Conservation (phyloP, 257 asterid species). For the Cinchona pubescens region DNA sequence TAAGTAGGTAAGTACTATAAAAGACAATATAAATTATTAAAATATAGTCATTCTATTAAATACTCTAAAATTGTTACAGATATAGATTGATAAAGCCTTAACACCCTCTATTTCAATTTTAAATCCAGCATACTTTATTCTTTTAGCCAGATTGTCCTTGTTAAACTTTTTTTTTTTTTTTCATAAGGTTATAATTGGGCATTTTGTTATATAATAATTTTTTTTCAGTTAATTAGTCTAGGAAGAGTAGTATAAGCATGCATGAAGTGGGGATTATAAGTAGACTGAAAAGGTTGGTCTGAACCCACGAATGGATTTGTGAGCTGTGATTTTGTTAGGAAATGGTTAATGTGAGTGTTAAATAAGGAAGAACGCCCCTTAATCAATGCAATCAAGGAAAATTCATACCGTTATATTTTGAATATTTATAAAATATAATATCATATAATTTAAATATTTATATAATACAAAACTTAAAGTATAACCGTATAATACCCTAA, state of each 20-base stretch:
- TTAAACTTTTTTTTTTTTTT: too few relatives aligned
- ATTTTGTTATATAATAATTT: neutral
- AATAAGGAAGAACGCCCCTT: neutral
- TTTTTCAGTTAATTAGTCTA: neutral
- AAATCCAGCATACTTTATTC: neutral
- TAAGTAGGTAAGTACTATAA: too few relatives aligned
- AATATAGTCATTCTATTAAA: too few relatives aligned
- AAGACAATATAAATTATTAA: too few relatives aligned
- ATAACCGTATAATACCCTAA: too few relatives aligned
- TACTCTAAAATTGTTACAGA: too few relatives aligned
- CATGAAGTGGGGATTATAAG: neutral
- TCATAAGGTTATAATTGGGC: too few relatives aligned
- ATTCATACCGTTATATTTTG: too few relatives aligned
- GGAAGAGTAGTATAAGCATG: neutral
- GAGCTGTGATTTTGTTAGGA: neutral
- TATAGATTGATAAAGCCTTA: conserved; percentile 41
- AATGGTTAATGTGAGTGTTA: neutral
- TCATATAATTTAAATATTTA: too few relatives aligned
- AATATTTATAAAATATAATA: too few relatives aligned
- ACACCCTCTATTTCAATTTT: conserved; percentile 35
- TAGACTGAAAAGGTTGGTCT: neutral
- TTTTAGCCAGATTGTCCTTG: neutral
- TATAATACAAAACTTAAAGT: too few relatives aligned
- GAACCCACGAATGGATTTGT: neutral
- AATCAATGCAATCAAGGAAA: too few relatives aligned